Percentiles rank a stretch among this genome's conserved stretches.
These are phyloP conservation scores for Podaxis pistillaris DNA, from an alignment of 768 basidiomycete genomes.

Conservation along the genomic window DNA sequence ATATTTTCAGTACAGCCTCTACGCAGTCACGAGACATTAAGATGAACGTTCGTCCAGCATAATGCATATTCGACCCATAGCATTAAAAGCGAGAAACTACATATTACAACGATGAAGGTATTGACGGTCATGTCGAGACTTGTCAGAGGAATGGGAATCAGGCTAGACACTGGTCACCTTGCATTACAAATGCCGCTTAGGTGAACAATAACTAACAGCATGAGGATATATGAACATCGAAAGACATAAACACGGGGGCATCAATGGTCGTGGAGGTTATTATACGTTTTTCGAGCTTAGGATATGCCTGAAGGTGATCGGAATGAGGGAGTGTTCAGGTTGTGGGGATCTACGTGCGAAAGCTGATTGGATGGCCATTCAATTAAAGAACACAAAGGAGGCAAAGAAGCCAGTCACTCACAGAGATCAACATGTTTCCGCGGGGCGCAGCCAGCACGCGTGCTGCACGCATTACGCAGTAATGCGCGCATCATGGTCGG, in stretches of 20 bases:
- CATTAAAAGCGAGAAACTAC: conserved; percentile 18
- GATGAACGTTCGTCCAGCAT: neutral
- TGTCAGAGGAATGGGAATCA: conserved; percentile 20
- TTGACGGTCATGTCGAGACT: conserved; percentile 13
- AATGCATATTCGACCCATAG: conserved; percentile 8
- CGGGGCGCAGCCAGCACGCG: conserved; percentile 33
- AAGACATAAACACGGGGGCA: conserved; percentile 8
- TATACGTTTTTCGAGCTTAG: conserved; percentile 4
- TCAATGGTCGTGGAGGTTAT: conserved; percentile 10
- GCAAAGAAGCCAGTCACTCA: neutral
- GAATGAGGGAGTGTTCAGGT: neutral
- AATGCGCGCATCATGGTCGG: conserved; percentile 42
- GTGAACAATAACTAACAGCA: conserved; percentile 10
- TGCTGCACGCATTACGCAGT: conserved; percentile 3
- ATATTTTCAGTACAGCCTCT: neutral
- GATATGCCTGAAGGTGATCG: conserved; percentile 1
- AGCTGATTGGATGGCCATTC: neutral
- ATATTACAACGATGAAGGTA: conserved; percentile 23
- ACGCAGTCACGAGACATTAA: conserved; percentile 1
- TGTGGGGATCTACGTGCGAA: conserved; percentile 13
- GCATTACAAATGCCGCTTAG: conserved; percentile 7
- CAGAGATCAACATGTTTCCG: neutral
- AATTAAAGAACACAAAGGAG: neutral
- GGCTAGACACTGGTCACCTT: conserved; percentile 14
- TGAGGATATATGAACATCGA: conserved; percentile 11